Percentiles rank a stretch among this genome's conserved stretches.
These are phyloP conservation scores for Fusarium foetens DNA, from an alignment of 2,329 filamentous ascomycete species.

Conservation along the genomic window DNA sequence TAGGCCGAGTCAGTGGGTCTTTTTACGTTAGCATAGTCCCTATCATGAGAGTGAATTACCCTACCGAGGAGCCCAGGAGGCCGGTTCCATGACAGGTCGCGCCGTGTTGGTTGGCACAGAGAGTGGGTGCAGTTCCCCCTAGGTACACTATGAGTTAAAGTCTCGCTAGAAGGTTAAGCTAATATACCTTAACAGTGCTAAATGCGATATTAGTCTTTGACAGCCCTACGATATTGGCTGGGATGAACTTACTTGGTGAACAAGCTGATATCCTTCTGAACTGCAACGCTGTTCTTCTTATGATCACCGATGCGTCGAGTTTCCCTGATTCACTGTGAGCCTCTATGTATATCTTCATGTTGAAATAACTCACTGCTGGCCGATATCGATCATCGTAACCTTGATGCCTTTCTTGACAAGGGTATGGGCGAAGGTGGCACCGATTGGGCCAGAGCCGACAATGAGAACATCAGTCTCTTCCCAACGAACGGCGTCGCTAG, in stretches of 20 bases:
- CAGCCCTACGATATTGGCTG: background rate
- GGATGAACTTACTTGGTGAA: slow-evolving; percentile 4
- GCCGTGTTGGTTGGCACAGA: background rate
- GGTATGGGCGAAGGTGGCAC: slow-evolving; percentile 1
- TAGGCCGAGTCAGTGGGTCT: background rate
- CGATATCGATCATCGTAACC: slow-evolving; percentile 7
- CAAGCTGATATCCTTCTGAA: slow-evolving; percentile 11
- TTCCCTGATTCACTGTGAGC: background rate
- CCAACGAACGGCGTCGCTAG: background rate
- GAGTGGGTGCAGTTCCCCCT: background rate
- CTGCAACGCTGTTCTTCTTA: slow-evolving; percentile 13
- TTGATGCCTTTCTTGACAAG: background rate
- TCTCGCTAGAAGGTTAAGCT: background rate
- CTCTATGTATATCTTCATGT: background rate
- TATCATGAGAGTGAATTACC: rapidly evolving
- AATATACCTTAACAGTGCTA: background rate
- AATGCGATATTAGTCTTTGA: rapidly evolving
- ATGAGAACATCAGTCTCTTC: background rate
- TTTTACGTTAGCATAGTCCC: rapidly evolving
- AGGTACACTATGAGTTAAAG: rapidly evolving
- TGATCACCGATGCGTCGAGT: background rate
- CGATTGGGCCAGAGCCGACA: slow-evolving; percentile 5
- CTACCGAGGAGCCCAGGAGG: background rate
- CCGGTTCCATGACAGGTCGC: background rate
- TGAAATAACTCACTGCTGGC: background rate